phyloP scores from a whole-genome alignment of 2,329 filamentous ascomycete genomes.

The Diaporthe batatas region DNA sequence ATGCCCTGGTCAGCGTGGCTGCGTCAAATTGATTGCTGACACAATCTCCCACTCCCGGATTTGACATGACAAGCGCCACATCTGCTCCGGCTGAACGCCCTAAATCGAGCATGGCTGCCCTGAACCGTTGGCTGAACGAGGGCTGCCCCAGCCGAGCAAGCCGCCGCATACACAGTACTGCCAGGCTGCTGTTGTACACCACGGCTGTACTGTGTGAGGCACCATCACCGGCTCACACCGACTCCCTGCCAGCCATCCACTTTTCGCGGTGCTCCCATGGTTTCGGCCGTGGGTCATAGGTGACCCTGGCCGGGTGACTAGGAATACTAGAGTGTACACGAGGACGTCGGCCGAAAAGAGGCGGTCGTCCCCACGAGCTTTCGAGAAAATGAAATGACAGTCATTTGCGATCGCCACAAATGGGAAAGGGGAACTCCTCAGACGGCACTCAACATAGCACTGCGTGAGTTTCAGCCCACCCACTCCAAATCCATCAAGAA shows the following conservation, averaged over 20 bases:
- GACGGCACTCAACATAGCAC: constrained; percentile 14
- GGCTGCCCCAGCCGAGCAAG: constrained; percentile 33
- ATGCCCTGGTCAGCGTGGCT: constrained; percentile 12
- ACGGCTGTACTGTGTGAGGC: background rate
- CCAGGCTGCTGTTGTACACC: background rate
- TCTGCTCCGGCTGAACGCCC: constrained; percentile 15
- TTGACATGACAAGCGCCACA: constrained; percentile 31
- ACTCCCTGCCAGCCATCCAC: constrained; percentile 32
- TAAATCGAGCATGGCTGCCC: constrained; percentile 8
- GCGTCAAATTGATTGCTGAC: constrained; percentile 33
- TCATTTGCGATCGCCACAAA: constrained; percentile 36
- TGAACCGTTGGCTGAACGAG: background rate
- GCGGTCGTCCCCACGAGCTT: constrained; percentile 28
- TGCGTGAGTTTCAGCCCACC: constrained; percentile 29
- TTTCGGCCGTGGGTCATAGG: constrained; percentile 34
- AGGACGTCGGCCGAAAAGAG: constrained; percentile 33
- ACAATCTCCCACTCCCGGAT: constrained; percentile 8
- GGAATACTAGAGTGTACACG: constrained; percentile 2
- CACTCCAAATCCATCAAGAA: constrained; percentile 13
- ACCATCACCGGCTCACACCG: background rate
- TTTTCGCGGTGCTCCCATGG: constrained; percentile 28
- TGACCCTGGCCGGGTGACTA: constrained; percentile 19
- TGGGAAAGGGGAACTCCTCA: constrained; percentile 34
- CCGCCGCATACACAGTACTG: constrained; percentile 26
- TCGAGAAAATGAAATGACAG: constrained; percentile 28